These are phyloP conservation scores for Psilocybe subaeruginosa DNA, from an alignment of 768 basidiomycete genomes.

Conservation along the genomic window DNA sequence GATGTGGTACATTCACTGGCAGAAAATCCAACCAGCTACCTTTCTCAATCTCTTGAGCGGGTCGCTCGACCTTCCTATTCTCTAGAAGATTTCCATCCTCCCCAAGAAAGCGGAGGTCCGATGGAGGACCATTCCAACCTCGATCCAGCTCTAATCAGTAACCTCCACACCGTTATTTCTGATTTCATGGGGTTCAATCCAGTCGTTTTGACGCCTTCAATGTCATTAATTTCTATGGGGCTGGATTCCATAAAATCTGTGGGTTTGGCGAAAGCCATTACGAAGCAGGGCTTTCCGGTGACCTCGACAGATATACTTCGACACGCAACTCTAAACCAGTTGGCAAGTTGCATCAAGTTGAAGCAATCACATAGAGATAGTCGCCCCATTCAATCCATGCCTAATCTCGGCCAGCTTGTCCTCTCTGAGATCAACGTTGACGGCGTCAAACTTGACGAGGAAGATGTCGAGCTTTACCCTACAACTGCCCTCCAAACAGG, in stretches of 20 bases:
- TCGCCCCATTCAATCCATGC: not conserved
- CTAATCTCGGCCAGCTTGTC: constrained; percentile 1
- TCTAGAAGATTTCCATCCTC: not conserved
- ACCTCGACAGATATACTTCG: constrained; percentile 42
- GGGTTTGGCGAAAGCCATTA: constrained; percentile 39
- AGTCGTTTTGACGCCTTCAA: constrained; percentile 21
- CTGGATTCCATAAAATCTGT: constrained; percentile 52
- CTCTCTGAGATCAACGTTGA: constrained; percentile 13
- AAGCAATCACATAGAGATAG: not conserved
- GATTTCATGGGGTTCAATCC: constrained; percentile 30
- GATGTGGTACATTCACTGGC: constrained; percentile 16
- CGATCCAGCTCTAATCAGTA: constrained; percentile 18
- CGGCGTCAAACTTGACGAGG: constrained; percentile 21
- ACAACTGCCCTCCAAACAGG: constrained; percentile 49
- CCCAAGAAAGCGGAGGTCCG: not conserved
- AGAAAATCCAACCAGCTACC: constrained; percentile 3
- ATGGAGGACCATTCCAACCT: not conserved
- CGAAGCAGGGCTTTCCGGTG: constrained; percentile 32
- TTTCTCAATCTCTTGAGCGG: constrained; percentile 6
- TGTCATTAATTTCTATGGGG: constrained; percentile 47
- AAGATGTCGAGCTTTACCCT: constrained; percentile 40
- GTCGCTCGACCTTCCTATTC: not conserved
- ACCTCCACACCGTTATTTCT: constrained; percentile 22
- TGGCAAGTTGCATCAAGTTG: constrained; percentile 16
- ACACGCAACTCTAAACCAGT: constrained; percentile 23